Conservation (phyloP, 2,329 filamentous ascomycete genomes). For the Ophidiomyces ophidiicola region DNA sequence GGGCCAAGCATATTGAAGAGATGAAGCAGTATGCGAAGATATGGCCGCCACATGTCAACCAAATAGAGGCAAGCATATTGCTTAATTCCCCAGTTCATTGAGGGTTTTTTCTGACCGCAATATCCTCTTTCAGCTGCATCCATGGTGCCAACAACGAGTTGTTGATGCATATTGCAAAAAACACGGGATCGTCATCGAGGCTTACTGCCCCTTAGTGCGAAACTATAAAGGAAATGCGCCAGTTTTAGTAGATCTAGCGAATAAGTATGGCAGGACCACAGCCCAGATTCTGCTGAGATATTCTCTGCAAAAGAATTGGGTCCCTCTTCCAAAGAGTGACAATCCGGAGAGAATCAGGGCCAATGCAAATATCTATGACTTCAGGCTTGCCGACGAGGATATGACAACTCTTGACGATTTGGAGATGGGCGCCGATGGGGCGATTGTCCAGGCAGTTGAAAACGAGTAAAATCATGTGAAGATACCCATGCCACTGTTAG, state of each 20-base stretch:
- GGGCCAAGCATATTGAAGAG: constrained; percentile 55
- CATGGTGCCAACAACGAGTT: constrained; percentile 55
- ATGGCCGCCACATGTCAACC: constrained; percentile 61
- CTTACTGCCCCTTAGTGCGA: constrained; percentile 45
- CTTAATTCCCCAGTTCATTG: constrained; percentile 7
- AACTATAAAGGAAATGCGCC: constrained; percentile 61
- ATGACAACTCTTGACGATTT: constrained; percentile 43
- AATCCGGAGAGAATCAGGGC: constrained; percentile 53
- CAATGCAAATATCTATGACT: constrained; percentile 53
- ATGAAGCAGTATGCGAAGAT: constrained; percentile 52
- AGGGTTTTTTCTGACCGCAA: constrained; percentile 2
- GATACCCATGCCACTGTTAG: constrained; percentile 6
- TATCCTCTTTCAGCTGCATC: constrained; percentile 46
- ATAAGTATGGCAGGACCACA: constrained; percentile 60
- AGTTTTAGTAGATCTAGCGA: constrained; percentile 50
- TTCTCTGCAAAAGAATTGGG: constrained; percentile 65
- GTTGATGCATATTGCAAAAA: constrained; percentile 45
- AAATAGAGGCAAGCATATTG: constrained; percentile 51
- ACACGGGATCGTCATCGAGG: constrained; percentile 42
- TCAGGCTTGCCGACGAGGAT: constrained; percentile 45
- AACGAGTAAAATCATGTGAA: constrained; percentile 26
- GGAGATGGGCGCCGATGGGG: constrained; percentile 39
- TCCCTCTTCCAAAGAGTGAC: constrained; percentile 63
- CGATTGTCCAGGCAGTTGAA: constrained; percentile 37
- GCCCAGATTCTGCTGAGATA: constrained; percentile 72